These are phyloP conservation scores for Diutina ranongensis DNA, from an alignment of 1,139 yeast genomes.

Conservation along the genomic window DNA sequence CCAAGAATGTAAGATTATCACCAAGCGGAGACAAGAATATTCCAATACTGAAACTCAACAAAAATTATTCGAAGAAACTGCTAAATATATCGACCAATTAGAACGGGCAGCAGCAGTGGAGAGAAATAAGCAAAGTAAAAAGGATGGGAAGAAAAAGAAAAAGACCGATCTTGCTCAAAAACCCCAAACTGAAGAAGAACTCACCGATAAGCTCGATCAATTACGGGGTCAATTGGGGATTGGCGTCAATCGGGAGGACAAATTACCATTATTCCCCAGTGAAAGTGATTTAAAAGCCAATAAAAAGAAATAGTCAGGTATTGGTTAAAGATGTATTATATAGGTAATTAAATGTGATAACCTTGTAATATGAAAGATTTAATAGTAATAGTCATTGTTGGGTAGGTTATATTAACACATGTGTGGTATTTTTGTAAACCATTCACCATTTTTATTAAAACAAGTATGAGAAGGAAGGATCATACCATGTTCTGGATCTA, in stretches of 20 bases:
- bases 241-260: background rate
- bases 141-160: conserved; percentile 15
- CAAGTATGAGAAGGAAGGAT: no score
- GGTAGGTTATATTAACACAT: no score
- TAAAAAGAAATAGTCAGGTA: no score
- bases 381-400: no score
- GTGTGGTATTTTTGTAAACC: no score
- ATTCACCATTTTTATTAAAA: no score
- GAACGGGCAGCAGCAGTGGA: conserved; percentile 66
- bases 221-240: background rate
- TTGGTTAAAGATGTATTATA: no score
- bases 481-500: no score
- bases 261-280: background rate
- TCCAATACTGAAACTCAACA: conserved; percentile 50
- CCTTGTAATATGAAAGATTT: no score
- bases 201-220: conserved; percentile 9
- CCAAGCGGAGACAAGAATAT: conserved; percentile 42
- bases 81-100: conserved; percentile 30
- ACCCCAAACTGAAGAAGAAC: conserved; percentile 24
- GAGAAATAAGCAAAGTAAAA: conserved; percentile 24
- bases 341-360: no score
- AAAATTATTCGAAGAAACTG: conserved; percentile 18
- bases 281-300: background rate
- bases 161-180: conserved; percentile 18
- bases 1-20: conserved; percentile 57